Evolutionary conservation across 2,329 filamentous ascomycete genomes (phyloP).

Genomic region (Pseudovirgaria hyperparasitica): DNA sequence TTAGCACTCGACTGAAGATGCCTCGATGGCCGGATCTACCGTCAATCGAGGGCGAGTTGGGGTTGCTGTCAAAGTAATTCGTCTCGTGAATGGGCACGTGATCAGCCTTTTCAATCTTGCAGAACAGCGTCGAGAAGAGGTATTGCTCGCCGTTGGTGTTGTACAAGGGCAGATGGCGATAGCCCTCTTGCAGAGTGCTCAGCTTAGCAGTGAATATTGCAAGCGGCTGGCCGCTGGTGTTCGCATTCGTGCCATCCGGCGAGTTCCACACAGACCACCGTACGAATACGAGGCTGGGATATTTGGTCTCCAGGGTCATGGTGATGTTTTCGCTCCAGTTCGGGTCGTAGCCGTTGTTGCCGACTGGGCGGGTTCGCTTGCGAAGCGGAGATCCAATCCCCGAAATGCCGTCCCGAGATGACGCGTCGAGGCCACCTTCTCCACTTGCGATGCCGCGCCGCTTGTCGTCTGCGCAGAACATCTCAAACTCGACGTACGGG

Average conservation of each 20-base stretch:
- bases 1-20: conserved; percentile 30
- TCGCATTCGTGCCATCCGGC: conserved; percentile 58
- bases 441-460: conserved; percentile 57
- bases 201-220: conserved; percentile 92
- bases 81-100: conserved; percentile 27
- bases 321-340: conserved; percentile 69
- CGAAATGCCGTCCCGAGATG: conserved; percentile 49
- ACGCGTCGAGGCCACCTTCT: conserved; percentile 53
- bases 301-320: conserved; percentile 82
- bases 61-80: conserved; percentile 14
- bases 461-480: conserved; percentile 89
- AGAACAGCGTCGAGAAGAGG: conserved; percentile 89
- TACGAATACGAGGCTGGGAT: conserved; percentile 85
- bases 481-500: conserved; percentile 88
- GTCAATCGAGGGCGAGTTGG: conserved; percentile 16
- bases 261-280: conserved; percentile 88
- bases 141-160: conserved; percentile 86
- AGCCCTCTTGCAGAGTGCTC: conserved; percentile 77
- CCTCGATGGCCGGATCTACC: conserved; percentile 15
- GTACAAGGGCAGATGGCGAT: conserved; percentile 79
- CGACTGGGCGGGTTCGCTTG: conserved; percentile 66
- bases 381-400: conserved; percentile 62
- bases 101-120: conserved; percentile 60
- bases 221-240: conserved; percentile 47
- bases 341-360: conserved; percentile 88